Base-by-base conservation (phyloP, 73 alveolate genomes). In the Paramecium octaurelia region DNA sequence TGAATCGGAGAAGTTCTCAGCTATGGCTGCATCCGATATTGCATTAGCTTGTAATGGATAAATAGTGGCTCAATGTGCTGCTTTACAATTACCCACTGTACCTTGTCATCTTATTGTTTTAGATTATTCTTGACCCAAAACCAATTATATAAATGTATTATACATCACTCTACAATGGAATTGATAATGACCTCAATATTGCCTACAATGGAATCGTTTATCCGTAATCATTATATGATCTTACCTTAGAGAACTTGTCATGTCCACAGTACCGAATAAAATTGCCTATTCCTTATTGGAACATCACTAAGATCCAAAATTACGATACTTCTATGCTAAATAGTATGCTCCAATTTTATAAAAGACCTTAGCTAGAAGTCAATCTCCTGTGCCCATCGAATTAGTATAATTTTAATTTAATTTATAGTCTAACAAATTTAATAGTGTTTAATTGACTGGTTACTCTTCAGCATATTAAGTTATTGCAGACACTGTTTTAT, bases 41-140 rank as follows among this genome's bases (percentile, higher is more conserved):
- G 93, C 89, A 36, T 57, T 88, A 27, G 89, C 93, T 4, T n/a
- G 44, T 20, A 88, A 88, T 38, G 89, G 93, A 36, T 73, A 36
- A 38, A 50, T 88, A 20, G 88, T 88, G 7, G 36, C 89, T 64
- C 89, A 88, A 88, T 88, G 87, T 44, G 89, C 89, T 64, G 76
- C 89, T 11, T 88, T 88, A n/a, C 40, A 88, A 88, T 88, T 88
- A 69, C 89, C 93, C 31, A 57, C 93, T 27, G 93, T 88, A 64
- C 68, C 35, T 57, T 60, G 6, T 35, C 6, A 35, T 35, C 4
- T 35, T 5, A 35, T 35, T 35, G 2, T 35, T 35, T 35, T 35
- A 35, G 84, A 6, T 38, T 9, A 38, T 34, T 27, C 68, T 75
- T 29, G 88, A 34, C n/a, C 18, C 69, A 10, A 75, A 75, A 38